Evolutionary conservation across 2,329 filamentous ascomycete genomes (phyloP), one percentile per base, ranked within the genome.

Genomic region (Monilinia fructigena): DNA sequence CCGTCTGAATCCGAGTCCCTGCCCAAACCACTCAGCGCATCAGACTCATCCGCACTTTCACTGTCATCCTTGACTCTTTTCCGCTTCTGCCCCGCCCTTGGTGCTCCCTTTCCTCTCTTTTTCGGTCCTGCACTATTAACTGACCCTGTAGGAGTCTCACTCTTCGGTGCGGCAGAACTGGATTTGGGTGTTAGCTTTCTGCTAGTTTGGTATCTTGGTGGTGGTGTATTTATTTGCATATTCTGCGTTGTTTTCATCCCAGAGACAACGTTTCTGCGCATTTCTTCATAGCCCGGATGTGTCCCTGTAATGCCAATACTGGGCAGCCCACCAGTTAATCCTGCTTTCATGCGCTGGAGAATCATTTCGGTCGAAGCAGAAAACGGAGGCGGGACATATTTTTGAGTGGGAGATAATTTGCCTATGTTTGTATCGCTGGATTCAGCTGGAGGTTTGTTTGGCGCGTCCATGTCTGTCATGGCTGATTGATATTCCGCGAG

Each of bases 331-430:
- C 70, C 66, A 38, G 63, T 63, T 26, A 65, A 67, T 40, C 75
- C 73, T 26, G 74, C 73, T 54, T 75, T 72, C 55, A 77, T 76
- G 52, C 76, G 74, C 69, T 76, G 75, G 47, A 77, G 72, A 47
- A 77, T 77, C 75, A 76, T 76, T 63, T 76, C 75, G 2, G 76
- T 77, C 18, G 75, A 69, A 48, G 75, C 76, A 70, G 75, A 76
- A 69, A 77, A 76, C 61, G 76, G 73, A 50, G 74, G 75, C 0
- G 74, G 75, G 1, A 76, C 71, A 66, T 76, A 76, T 72, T 75
- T 74, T 16, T 42, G 40, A 10, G 73, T 71, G 67, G 74, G 72
- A 16, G 55, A 61, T 38, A 73, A 72, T 16, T 73, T 72, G n/a
- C 53, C 65, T 31, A 67, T 65, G 23, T 31, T 38, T 42, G 48